Conservation (phyloP, 176 grass and related monocot genomes). For the Paspalum vaginatum region DNA sequence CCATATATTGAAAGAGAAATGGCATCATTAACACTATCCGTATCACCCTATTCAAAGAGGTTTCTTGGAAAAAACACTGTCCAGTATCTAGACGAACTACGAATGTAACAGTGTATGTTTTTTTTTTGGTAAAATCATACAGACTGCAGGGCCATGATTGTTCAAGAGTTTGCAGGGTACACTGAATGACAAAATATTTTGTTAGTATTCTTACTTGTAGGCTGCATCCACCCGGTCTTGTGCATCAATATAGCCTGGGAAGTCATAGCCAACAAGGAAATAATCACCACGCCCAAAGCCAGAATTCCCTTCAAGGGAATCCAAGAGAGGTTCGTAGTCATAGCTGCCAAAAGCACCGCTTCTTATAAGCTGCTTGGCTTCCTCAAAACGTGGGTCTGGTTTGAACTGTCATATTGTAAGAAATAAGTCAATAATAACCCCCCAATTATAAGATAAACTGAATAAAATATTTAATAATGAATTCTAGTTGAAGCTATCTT, state of each 20-base stretch:
- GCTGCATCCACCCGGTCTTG: slow-evolving; percentile 80
- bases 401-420: slow-evolving; percentile 67
- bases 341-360: slow-evolving; percentile 80
- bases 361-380: slow-evolving; percentile 83
- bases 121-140: not conserved
- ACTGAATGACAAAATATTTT: slow-evolving; percentile 21
- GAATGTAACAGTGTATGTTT: not conserved
- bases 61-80: too few relatives aligned
- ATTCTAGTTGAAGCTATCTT: slow-evolving; percentile 20
- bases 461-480: slow-evolving; percentile 18
- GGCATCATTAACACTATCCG: not conserved
- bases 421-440: slow-evolving; percentile 38
- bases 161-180: slow-evolving; percentile 5
- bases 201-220: slow-evolving; percentile 83
- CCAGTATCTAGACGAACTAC: not conserved
- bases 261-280: slow-evolving; percentile 98
- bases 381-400: slow-evolving; percentile 92
- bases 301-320: slow-evolving; percentile 91
- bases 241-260: slow-evolving; percentile 89
- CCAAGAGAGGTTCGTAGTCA: slow-evolving; percentile 84
- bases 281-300: slow-evolving; percentile 97
- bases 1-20: not conserved
- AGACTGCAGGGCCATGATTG: not conserved
- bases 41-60: too few relatives aligned
- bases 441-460: slow-evolving; percentile 12